phyloP scores from a whole-genome alignment of 1,139 yeast genomes.

The Debaryomycetaceae sp. region DNA sequence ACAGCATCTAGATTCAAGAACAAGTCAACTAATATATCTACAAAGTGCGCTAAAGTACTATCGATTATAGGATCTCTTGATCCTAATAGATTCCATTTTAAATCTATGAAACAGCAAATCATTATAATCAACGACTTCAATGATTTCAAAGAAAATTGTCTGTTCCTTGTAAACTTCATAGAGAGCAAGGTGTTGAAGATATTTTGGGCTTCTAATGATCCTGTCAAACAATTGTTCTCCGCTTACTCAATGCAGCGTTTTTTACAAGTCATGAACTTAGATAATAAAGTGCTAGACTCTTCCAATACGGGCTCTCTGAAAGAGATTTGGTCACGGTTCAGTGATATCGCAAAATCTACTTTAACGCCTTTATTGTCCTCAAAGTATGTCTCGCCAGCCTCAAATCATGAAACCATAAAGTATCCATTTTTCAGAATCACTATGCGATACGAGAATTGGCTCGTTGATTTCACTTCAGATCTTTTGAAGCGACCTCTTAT shows the following conservation, averaged over 20 bases:
- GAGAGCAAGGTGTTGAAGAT: constrained; percentile 71
- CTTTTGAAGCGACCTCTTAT: constrained; percentile 44
- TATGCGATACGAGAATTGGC: constrained; percentile 56
- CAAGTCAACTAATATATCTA: constrained; percentile 47
- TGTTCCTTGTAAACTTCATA: constrained; percentile 63
- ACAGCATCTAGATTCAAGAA: constrained; percentile 57
- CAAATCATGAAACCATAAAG: constrained; percentile 31
- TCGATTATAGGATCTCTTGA: constrained; percentile 81
- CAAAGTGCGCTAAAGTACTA: constrained; percentile 63
- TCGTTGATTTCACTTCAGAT: constrained; percentile 64
- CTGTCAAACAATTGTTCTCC: constrained; percentile 75
- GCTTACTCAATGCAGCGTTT: constrained; percentile 92
- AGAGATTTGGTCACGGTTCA: constrained; percentile 59
- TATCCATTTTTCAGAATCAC: constrained; percentile 35
- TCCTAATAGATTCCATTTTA: constrained; percentile 54
- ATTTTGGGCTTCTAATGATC: constrained; percentile 88
- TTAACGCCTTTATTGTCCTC: constrained; percentile 75
- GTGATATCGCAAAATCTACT: constrained; percentile 68
- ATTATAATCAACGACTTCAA: constrained; percentile 59
- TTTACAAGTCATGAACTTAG: constrained; percentile 60
- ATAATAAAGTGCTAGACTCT: constrained; percentile 29
- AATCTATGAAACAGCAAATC: constrained; percentile 39
- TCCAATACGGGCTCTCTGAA: constrained; percentile 15
- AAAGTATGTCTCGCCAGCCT: constrained; percentile 57
- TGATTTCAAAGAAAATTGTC: constrained; percentile 58